Base-by-base conservation (phyloP, 2,329 filamentous ascomycete species). In the Cordyceps fumosorosea region DNA sequence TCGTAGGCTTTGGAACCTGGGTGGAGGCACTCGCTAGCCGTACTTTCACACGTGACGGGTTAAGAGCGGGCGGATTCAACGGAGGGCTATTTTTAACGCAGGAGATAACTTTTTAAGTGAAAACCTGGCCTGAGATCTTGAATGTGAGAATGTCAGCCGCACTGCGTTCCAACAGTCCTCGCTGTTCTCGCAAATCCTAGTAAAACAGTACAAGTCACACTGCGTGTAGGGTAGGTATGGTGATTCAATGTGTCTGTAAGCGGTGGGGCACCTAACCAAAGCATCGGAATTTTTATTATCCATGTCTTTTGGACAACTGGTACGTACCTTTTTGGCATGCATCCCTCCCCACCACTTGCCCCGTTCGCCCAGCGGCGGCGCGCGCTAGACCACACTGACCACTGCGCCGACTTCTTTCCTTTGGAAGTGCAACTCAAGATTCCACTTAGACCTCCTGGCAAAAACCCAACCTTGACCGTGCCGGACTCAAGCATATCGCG, bases 401-500 rank as follows among this genome's bases (percentile, higher is more conserved):
- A 29, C 29, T 67, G 68, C 69, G 62, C 60, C 67, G 67, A 34
- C 66, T 64, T 70, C 34, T 7, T 29, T 29, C 5, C 29, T 67
- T 69, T 73, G 64, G 62, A 74, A 69, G 69, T 70, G 71, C 71
- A 70, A 66, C 66, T 72, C 68, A 66, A 73, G 71, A 72, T 72
- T 69, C 71, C 70, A 71, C 65, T 67, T 68, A 66, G 65, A 66
- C 59, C 29, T 56, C 59, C 59, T 62, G 51, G 42, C 32, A 50
- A 61, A 62, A 59, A 62, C 22, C 52, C 42, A 50, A 37, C 20
- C 52, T 51, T 29, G 11, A 22, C 40, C 24, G 40, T n/a, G 24
- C 26, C 22, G 45, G 12, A 40, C 45, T n/a, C 45, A 22, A 53
- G 26, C n/a, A 42, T 20, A 47, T 45, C 50, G 44, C 52, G 16